Conservation (phyloP, 169 alveolate species). For the Eimeria sp. region DNA sequence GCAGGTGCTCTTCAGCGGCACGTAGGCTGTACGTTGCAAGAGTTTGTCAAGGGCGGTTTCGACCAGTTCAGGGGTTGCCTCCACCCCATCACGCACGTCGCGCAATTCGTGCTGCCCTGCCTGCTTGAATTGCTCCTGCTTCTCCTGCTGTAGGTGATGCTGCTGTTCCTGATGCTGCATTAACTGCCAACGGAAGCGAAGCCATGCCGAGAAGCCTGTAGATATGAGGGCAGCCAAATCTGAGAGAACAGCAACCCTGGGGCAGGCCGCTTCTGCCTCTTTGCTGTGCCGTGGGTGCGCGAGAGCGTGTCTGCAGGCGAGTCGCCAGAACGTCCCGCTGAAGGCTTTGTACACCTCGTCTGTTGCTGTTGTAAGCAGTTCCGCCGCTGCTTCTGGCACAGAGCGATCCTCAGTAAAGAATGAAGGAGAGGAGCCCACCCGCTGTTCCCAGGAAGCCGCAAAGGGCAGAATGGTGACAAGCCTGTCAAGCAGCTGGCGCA, state of each 20-base stretch:
- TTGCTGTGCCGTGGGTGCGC: not conserved
- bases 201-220: slow-evolving; percentile 18
- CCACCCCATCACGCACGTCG: not conserved
- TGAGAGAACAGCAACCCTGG: slow-evolving; percentile 10
- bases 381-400: slow-evolving; percentile 40
- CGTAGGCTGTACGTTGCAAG: slow-evolving; percentile 38
- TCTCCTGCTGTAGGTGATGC: not conserved
- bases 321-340: slow-evolving; percentile 67
- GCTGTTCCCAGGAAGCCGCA: slow-evolving; percentile 69
- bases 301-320: slow-evolving; percentile 61
- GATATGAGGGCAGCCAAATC: slow-evolving; percentile 41
- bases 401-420: slow-evolving; percentile 26
- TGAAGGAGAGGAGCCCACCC: not conserved
- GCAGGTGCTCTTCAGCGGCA: slow-evolving; percentile 58
- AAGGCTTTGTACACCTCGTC: slow-evolving; percentile 36
- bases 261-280: not conserved
- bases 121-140: not conserved
- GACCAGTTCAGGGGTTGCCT: not conserved
- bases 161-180: slow-evolving; percentile 3
- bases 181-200: not conserved
- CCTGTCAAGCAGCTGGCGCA: slow-evolving; percentile 22
- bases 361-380: slow-evolving; percentile 49
- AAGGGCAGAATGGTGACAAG: slow-evolving; percentile 47
- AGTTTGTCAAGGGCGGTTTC: slow-evolving; percentile 36
- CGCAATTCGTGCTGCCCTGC: not conserved